Base-by-base conservation (phyloP, 2,329 filamentous ascomycete genomes). In the Xylaria sp. region DNA sequence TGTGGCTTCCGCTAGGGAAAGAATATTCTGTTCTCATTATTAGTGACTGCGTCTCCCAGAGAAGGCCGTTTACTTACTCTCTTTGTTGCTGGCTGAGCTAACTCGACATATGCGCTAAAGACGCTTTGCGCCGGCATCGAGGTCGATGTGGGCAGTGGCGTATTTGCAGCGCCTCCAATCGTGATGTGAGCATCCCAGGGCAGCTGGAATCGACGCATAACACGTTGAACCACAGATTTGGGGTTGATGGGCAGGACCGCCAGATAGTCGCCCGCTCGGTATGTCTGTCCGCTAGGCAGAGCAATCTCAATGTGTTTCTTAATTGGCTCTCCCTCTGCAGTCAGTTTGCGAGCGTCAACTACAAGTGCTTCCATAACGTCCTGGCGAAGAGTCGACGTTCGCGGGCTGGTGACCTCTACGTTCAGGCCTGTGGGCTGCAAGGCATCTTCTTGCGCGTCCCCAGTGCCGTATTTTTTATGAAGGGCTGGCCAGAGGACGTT, bases 221-320 rank as follows among this genome's bases (percentile, higher is more conserved):
- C 91, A 9, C 91, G 85, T 4, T 85, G 83, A 2, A 94, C 86
- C 10, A 83, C 88, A 35, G 85, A 80, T 54, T 84, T 84, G 1
- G 89, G 88, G 77, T 95, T 95, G 35, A 92, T 80, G 0, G 92
- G 92, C 1, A 94, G 82, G 2, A 94, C 83, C 0, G 91, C 90
- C 0, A 95, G 85, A 76, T 96, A 95, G 76, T 95, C 92, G 16
- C 92, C 93, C 1, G 90, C 87, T 47, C 86, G 85, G 79, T 94
- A 95, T 0, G 84, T 85, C 83, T 88, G 84, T 60, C 86, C 87
- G 0, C 84, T 86, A 0, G 92, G 92, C 0, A 95, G 83, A 68
- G 88, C 86, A 40, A 94, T 88, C 70, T 89, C 88, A 23, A 93
- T 86, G 70, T 91, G 85, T 27, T 87, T 86, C 82, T 93, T 93